A percentile compares a stretch with the other conserved stretches of the same genome.
phyloP scores from a whole-genome alignment of 108 stramenopile genomes.

The Nannochloropsis oceanica region DNA sequence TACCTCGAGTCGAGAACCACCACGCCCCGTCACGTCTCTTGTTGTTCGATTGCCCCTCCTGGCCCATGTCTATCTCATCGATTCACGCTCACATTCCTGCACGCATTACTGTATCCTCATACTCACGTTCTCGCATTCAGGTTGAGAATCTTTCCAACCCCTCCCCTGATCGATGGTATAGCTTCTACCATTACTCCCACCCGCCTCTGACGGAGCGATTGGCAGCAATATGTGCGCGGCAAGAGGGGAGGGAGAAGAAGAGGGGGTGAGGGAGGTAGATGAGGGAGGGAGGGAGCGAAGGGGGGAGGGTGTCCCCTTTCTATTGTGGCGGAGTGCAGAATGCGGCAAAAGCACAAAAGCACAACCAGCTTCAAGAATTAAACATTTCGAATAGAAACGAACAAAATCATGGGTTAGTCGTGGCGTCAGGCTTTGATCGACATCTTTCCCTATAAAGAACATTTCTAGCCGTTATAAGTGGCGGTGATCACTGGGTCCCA shows the following conservation, averaged over 20 bases:
- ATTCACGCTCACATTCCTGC: background rate
- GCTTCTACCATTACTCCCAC: constrained; percentile 84
- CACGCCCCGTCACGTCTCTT: background rate
- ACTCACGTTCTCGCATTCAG: background rate
- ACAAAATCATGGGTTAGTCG: no score
- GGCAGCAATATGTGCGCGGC: constrained; percentile 47
- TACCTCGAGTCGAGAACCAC: background rate
- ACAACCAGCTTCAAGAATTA: no score
- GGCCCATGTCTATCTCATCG: background rate
- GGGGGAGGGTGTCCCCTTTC: background rate
- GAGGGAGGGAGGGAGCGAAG: background rate
- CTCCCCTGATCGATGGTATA: constrained; percentile 72
- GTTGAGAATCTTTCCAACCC: constrained; percentile 7
- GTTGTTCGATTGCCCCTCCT: background rate
- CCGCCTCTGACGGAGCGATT: constrained; percentile 91
- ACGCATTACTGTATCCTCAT: background rate
- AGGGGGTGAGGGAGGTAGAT: background rate
- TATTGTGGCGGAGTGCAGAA: no score
- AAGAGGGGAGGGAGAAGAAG: background rate
- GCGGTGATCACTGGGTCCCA: no score
- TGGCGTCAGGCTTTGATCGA: no score
- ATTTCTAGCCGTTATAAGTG: no score
- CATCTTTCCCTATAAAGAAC: no score
- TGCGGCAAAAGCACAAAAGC: no score
- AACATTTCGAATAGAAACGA: no score